These are phyloP conservation scores for Penicillium paradoxum DNA, from an alignment of 495 filamentous ascomycete genomes.

Conservation along the genomic window DNA sequence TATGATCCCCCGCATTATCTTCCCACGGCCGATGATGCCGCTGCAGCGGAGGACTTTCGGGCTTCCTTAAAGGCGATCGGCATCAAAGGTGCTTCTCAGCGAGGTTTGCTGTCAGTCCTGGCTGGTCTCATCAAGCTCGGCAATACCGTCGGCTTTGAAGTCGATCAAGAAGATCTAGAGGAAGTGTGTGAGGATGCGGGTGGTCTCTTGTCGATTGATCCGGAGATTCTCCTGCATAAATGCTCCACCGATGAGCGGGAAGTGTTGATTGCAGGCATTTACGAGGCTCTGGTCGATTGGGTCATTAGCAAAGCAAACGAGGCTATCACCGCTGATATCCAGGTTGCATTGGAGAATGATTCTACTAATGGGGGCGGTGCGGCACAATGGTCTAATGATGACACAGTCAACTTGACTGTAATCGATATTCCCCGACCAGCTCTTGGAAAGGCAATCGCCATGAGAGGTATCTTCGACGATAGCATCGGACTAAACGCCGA, in stretches of 20 bases:
- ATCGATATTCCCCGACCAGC: constrained; percentile 77
- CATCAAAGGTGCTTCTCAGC: constrained; percentile 77
- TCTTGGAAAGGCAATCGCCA: constrained; percentile 76
- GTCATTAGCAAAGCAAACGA: constrained; percentile 84
- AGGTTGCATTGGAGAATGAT: constrained; percentile 58
- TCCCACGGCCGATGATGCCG: constrained; percentile 88
- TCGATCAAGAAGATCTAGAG: constrained; percentile 82
- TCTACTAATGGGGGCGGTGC: constrained; percentile 52
- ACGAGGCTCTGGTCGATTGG: constrained; percentile 95
- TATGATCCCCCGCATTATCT: constrained; percentile 86
- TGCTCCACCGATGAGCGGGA: constrained; percentile 79
- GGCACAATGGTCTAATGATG: constrained; percentile 57
- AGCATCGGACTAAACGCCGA: constrained; percentile 87
- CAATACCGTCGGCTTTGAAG: constrained; percentile 76
- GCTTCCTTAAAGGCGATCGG: constrained; percentile 79
- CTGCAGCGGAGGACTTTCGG: constrained; percentile 89
- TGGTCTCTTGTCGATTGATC: constrained; percentile 78
- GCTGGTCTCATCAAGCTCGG: constrained; percentile 88
- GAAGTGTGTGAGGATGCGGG: constrained; percentile 87
- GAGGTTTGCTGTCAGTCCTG: constrained; percentile 76
- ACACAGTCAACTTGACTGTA: constrained; percentile 85
- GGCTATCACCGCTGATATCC: constrained; percentile 74
- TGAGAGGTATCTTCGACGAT: constrained; percentile 91
- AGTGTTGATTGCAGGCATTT: constrained; percentile 76
- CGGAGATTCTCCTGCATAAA: constrained; percentile 72